Evolutionary conservation across 495 filamentous ascomycete species (phyloP).

Genomic region (Lepraria neglecta): DNA sequence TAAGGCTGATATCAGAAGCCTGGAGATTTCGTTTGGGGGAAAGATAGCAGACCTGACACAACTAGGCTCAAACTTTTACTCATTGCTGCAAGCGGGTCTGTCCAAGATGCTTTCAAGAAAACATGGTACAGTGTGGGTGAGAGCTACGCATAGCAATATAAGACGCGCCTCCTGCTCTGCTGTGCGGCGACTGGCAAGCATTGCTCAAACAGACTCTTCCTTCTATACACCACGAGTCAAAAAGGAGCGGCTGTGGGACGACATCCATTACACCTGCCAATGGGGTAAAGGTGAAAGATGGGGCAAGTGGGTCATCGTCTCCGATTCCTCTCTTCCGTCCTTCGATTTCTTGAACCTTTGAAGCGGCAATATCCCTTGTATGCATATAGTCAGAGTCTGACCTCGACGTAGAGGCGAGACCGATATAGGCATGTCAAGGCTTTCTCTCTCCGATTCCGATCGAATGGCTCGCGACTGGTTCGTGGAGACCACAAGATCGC

Average conservation of each 20-base stretch:
- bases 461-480: constrained; percentile 73
- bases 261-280: constrained; percentile 61
- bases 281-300: constrained; percentile 60
- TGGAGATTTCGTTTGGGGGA: too few species aligned
- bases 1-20: too few species aligned
- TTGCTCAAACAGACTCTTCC: constrained; percentile 1
- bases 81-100: too few species aligned
- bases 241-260: constrained; percentile 51
- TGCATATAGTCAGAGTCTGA: constrained; percentile 11
- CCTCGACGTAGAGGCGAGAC: constrained; percentile 40
- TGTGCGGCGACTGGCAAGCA: not conserved
- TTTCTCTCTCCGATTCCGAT: constrained; percentile 64
- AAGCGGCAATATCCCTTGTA: constrained; percentile 8
- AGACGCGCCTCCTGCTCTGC: not conserved
- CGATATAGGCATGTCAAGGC: constrained; percentile 60
- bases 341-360: constrained; percentile 15
- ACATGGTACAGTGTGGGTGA: not conserved
- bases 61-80: too few species aligned
- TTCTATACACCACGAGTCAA: constrained; percentile 36
- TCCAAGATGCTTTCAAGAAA: not conserved
- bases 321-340: constrained; percentile 13
- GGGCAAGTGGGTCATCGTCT: constrained; percentile 50
- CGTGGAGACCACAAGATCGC: constrained; percentile 52
- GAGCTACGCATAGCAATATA: not conserved
- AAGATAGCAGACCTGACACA: too few species aligned